Evolutionary conservation across 78 protist genomes (phyloP), one percentile per base, ranked within the genome.

Genomic region (Dictyostelium capitatum): DNA sequence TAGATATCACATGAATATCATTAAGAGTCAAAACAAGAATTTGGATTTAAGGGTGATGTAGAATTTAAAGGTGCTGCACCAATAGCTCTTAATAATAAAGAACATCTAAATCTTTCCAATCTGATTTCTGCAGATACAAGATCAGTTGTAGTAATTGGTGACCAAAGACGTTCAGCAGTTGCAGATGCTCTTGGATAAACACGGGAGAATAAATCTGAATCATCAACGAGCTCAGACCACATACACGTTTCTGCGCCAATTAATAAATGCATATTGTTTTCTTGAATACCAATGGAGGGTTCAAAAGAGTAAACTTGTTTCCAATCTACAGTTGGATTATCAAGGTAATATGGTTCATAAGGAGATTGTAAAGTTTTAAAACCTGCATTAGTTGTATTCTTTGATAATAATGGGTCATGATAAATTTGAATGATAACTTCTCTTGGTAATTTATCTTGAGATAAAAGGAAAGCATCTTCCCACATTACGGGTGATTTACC

Each of bases 31-130:
- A n/a, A 3, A 25, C 70, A 62, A 9, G 70, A 62, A 11, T 25
- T 25, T 62, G 70, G 70, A 25, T 25, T n/a, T 8, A 9, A 11
- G 1, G 70, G 70, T 25, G 70, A 62, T 8, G 70, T 62, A 23
- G 70, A 62, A 25, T 62, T 62, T 62, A 62, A 62, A 25, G 70
- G 70, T 10, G 70, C 70, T 23, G 70, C 37, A 62, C 70, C 70
- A 62, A 62, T 62, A 25, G 15, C 41, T 25, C 70, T 20, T 9
- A n/a, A n/a, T 25, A 62, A 62, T 62, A 62, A 25, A 0, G 43
- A 25, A 25, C 70, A 62, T n/a, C 70, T 25, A 30, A 62, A 62
- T 62, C 37, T 62, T 62, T 62, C 70, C 23, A 62, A 25, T n/a
- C 70, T 25, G 0, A 30, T 12, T 25, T 62, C 14, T 10, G 70